Conservation (phyloP, 116 monocot genomes). For the Cymodocea nodosa region DNA sequence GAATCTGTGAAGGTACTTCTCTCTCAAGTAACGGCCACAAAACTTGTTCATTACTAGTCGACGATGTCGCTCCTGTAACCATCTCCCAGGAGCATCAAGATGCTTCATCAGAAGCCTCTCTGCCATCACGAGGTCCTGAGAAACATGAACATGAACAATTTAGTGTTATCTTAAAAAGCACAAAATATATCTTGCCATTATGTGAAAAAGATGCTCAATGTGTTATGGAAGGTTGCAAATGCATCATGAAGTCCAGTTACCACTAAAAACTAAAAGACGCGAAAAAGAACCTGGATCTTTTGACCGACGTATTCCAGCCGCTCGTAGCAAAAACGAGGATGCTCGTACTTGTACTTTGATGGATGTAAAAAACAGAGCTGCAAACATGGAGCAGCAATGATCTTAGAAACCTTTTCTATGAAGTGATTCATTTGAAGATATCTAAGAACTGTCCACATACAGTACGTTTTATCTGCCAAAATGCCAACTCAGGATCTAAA, state of each 20-base stretch:
- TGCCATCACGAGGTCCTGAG: slow-evolving; percentile 90
- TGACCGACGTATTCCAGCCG: slow-evolving; percentile 92
- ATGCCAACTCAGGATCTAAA: no score
- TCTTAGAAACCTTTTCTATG: no score
- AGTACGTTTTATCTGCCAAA: no score
- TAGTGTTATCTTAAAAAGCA: background rate
- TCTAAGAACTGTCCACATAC: no score
- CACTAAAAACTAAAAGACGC: background rate
- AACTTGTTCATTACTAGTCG: slow-evolving; percentile 80
- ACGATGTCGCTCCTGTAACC: slow-evolving; percentile 80
- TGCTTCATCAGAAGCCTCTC: slow-evolving; percentile 96
- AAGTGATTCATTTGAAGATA: no score
- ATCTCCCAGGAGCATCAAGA: slow-evolving; percentile 87
- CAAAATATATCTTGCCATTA: background rate
- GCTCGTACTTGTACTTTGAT: slow-evolving; percentile 90
- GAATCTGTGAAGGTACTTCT: slow-evolving; percentile 70
- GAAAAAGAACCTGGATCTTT: slow-evolving; percentile 78
- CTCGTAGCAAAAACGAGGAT: slow-evolving; percentile 91
- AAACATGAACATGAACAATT: background rate
- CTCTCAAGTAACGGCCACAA: slow-evolving; percentile 80
- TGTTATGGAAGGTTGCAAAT: background rate
- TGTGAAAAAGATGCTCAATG: background rate
- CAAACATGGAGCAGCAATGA: background rate
- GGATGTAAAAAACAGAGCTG: slow-evolving; percentile 91
- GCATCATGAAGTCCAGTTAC: background rate